These are phyloP conservation scores for Mycena vulgaris DNA, from an alignment of 768 basidiomycete species.

Conservation along the genomic window DNA sequence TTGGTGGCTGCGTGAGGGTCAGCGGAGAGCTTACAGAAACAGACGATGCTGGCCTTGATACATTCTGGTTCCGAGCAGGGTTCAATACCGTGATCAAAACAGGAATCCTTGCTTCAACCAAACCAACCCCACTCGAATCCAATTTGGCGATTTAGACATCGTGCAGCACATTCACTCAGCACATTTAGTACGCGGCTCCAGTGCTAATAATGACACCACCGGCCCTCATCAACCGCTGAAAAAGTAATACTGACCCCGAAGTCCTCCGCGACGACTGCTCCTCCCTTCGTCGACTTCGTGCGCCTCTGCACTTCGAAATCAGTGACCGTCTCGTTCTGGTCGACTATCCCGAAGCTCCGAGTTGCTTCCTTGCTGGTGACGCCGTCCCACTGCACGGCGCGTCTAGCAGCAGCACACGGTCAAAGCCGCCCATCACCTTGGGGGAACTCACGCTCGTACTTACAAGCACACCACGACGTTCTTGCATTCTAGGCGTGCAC, in stretches of 20 bases:
- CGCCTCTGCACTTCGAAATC: slow-evolving; percentile 94
- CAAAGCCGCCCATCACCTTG: slow-evolving; percentile 98
- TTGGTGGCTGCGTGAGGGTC: slow-evolving; percentile 56
- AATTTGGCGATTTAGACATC: too few relatives aligned
- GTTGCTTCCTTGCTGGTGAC: slow-evolving; percentile 98
- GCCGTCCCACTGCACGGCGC: slow-evolving; percentile 98
- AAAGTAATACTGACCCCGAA: too few relatives aligned
- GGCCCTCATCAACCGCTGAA: too few relatives aligned
- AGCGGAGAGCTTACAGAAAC: neutral
- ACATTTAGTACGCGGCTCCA: too few relatives aligned
- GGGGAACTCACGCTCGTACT: slow-evolving; percentile 98
- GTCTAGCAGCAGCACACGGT: slow-evolving; percentile 94
- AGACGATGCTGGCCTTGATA: slow-evolving; percentile 8
- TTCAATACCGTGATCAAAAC: too few relatives aligned
- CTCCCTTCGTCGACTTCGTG: slow-evolving; percentile 60
- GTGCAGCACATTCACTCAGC: too few relatives aligned
- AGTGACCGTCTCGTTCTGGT: slow-evolving; percentile 98
- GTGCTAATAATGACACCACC: too few relatives aligned
- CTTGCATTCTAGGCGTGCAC: slow-evolving; percentile 97
- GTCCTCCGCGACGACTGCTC: slow-evolving; percentile 48
- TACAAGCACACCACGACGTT: slow-evolving; percentile 98
- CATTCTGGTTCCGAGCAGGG: too few relatives aligned
- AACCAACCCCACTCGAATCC: too few relatives aligned
- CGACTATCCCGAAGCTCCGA: slow-evolving; percentile 97
- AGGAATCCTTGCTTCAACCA: too few relatives aligned